Conservation (phyloP, 116 monocot species). For the Iris pallida region DNA sequence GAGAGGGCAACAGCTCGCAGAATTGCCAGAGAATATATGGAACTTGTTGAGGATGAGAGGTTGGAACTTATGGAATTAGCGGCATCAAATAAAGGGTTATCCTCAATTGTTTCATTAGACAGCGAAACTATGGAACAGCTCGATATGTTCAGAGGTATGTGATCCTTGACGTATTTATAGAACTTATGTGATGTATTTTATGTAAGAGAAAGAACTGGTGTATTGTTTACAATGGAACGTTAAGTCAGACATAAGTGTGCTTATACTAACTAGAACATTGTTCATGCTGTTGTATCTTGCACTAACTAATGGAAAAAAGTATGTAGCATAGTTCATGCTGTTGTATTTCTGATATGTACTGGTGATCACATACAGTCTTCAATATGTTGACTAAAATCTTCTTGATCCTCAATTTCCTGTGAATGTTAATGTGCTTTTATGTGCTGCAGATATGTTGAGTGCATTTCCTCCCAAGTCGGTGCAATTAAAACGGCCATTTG, state of each 20-base stretch:
- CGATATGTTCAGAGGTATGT: slow-evolving; percentile 55
- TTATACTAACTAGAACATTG: no score
- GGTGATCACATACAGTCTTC: no score
- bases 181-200: not conserved
- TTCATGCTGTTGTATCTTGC: no score
- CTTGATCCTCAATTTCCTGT: not conserved
- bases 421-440: slow-evolving; percentile 6
- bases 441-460: slow-evolving; percentile 49
- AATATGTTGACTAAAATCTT: no score
- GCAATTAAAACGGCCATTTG: slow-evolving; percentile 59
- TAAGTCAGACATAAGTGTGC: no score
- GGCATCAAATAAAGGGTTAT: slow-evolving; percentile 59
- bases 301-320: no score
- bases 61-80: slow-evolving; percentile 89
- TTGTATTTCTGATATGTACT: no score
- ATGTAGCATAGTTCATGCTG: no score
- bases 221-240: no score
- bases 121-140: slow-evolving; percentile 66
- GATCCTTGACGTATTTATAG: not conserved
- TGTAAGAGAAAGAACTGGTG: not conserved
- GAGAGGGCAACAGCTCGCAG: slow-evolving; percentile 85
- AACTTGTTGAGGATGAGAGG: slow-evolving; percentile 89
- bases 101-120: slow-evolving; percentile 69
- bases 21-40: slow-evolving; percentile 84
- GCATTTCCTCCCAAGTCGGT: slow-evolving; percentile 68